A percentile compares a stretch with the other conserved stretches of the same genome.
phyloP scores from a whole-genome alignment of 1,284 basidiomycete genomes.

The Ustilago curta region DNA sequence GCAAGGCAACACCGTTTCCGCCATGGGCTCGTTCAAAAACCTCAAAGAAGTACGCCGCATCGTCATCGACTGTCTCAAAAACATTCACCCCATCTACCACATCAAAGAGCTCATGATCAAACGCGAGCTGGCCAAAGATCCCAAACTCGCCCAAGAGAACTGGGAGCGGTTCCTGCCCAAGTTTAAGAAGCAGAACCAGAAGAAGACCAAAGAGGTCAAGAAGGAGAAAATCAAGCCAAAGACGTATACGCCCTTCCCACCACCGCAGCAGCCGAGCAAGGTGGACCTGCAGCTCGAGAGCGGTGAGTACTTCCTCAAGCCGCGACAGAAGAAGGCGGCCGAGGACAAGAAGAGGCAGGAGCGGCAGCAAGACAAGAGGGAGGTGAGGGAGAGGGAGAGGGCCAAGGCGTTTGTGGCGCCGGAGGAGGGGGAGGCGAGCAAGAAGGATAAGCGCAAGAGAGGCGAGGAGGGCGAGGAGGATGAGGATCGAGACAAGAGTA shows the following conservation, averaged over 20 bases:
- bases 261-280: slow-evolving; percentile 92
- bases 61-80: slow-evolving; percentile 98
- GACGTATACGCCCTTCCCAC: slow-evolving; percentile 98
- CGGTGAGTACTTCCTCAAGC: slow-evolving; percentile 77
- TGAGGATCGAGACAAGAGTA: background rate
- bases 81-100: slow-evolving; percentile 98
- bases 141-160: slow-evolving; percentile 89
- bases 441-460: slow-evolving; percentile 23
- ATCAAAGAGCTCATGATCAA: slow-evolving; percentile 99
- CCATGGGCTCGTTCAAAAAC: slow-evolving; percentile 95
- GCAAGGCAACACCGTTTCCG: slow-evolving; percentile 96
- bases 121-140: slow-evolving; percentile 96
- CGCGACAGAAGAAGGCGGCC: slow-evolving; percentile 76
- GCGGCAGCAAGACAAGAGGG: slow-evolving; percentile 55
- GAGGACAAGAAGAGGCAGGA: slow-evolving; percentile 42
- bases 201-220: slow-evolving; percentile 72
- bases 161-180: slow-evolving; percentile 98
- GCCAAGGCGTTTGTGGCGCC: slow-evolving; percentile 56
- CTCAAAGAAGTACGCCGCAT: slow-evolving; percentile 96
- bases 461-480: background rate
- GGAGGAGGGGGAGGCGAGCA: slow-evolving; percentile 30
- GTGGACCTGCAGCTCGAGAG: slow-evolving; percentile 93
- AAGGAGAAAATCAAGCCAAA: slow-evolving; percentile 78
- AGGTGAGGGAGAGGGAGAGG: slow-evolving; percentile 54
- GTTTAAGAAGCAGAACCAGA: slow-evolving; percentile 89